phyloP scores from a whole-genome alignment of 1,139 yeast species.

The Meyerozyma smithsonii region DNA sequence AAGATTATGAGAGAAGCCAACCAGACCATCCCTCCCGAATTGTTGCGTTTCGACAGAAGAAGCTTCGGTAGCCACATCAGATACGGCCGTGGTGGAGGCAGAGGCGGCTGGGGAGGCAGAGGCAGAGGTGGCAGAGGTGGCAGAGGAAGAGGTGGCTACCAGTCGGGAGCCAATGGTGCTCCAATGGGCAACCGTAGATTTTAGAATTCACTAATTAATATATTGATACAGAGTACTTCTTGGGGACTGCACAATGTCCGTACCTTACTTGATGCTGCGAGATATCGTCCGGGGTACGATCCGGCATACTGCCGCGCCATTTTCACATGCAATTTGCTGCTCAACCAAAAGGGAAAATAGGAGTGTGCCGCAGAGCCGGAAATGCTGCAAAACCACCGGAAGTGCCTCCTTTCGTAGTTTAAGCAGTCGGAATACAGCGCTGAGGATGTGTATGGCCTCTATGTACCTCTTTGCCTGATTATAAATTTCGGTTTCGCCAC shows the following conservation, averaged over 20 bases:
- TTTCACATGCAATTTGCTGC: slow-evolving; percentile 2
- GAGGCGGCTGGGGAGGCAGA: slow-evolving; percentile 32
- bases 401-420: too few relatives aligned
- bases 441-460: too few relatives aligned
- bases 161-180: slow-evolving; percentile 28
- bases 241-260: not conserved
- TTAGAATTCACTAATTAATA: slow-evolving; percentile 9
- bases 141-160: slow-evolving; percentile 21
- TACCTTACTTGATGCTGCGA: not conserved
- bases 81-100: slow-evolving; percentile 56
- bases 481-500: not conserved
- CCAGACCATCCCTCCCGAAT: slow-evolving; percentile 72
- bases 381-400: not conserved
- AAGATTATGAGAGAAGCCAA: slow-evolving; percentile 94
- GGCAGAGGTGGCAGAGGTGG: slow-evolving; percentile 27
- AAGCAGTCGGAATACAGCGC: too few relatives aligned
- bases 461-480: not conserved
- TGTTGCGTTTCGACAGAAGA: slow-evolving; percentile 53
- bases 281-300: too few relatives aligned
- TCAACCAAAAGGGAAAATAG: too few relatives aligned
- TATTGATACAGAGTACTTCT: not conserved
- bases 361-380: not conserved
- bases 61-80: slow-evolving; percentile 51
- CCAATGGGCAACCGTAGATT: slow-evolving; percentile 30
- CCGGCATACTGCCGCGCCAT: not conserved